Evolutionary conservation across 2,329 filamentous ascomycete species (phyloP), one percentile per base, ranked within the genome.

Genomic region (Ceratocystis smalleyi): DNA sequence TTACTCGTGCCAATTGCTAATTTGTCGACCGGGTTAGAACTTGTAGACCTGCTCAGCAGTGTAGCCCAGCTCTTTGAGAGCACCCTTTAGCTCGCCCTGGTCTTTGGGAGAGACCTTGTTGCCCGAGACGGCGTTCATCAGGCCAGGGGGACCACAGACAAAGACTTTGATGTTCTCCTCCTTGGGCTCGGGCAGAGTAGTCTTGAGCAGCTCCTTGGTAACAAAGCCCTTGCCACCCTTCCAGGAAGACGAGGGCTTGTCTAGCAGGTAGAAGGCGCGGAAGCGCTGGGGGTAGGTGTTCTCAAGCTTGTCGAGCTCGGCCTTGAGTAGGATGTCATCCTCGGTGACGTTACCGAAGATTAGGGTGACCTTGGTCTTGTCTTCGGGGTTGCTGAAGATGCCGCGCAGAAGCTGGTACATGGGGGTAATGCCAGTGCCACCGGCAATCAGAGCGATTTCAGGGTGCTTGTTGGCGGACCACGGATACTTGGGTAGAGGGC

Each of bases 291-390:
- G 94, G 79, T 91, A 95, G 61, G 87, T 91, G 81, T 96, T 96
- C 80, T 97, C 94, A 65, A 99, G 82, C 67, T 91, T 78, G 66
- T 88, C 81, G 64, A 92, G 83, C 78, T 99, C 89, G 71, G 83
- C 81, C 81, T 90, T 92, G 71, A 99, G 78, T 61, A 99, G 81
- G 67, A 99, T 96, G 72, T 99, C 94, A 69, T 92, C 83, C 78
- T 97, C 89, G 30, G 78, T 79, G 67, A 96, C 77, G 78, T 97
- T 99, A 69, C 90, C 94, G 72, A 92, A 96, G 45, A 99, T 83
- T 40, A 99, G 84, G 5, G 92, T 97, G 51, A 99, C 91, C 80
- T 96, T 95, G 71, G 94, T 99, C 83, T 94, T 91, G 79, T 99
- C 94, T 54, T 89, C 83, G 67, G 92, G 90, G 83, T 96, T 95